Base-by-base conservation (phyloP, 1,139 yeast genomes). In the Yamadazyma diddensiae region DNA sequence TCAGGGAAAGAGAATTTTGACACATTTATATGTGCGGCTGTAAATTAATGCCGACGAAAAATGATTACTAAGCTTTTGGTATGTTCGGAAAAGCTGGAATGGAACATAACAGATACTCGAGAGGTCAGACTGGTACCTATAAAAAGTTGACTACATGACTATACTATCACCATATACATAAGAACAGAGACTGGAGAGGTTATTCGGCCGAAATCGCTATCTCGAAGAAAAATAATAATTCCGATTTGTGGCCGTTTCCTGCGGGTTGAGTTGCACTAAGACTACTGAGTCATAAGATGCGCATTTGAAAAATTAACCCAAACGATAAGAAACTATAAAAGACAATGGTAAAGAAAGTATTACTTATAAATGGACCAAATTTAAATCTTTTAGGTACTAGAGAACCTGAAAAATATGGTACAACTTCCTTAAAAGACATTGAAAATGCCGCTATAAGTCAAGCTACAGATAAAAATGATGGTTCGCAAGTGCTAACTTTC, bases 371-470 rank as follows among this genome's bases (percentile, higher is more conserved):
- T 42, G 75, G 76, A 8, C 75, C 76, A 30, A 70, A 70, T 46
- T 56, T 70, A 45, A 70, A 70, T 43, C 53, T 70, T 15, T 56
- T 70, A 37, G 75, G 74, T 5, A 59, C 70, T 5, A 61, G 76
- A 43, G 76, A 70, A 41, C 76, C 76, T 6, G 73, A 66, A 43
- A 70, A 68, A 42, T 70, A 70, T 40, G 76, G 75, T 5, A 62
- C 71, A 15, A 67, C 70, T 0, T 60, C 73, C 0, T 48, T 70
- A 24, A 43, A 48, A 7, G 71, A 69, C 33, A 56, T 70, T 11
- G 75, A 70, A 43, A 39, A 48, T 24, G 70, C 66, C 18, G 71
- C 69, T 4, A 47, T 46, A 18, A 43, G 52, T 2, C 75, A 68
- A 43, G 72, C 65, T 1, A 29, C 39, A 1, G 37, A 42, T 24